These are phyloP conservation scores for Globisporangium alternatum DNA, from an alignment of 352 stramenopile species.

Conservation along the genomic window DNA sequence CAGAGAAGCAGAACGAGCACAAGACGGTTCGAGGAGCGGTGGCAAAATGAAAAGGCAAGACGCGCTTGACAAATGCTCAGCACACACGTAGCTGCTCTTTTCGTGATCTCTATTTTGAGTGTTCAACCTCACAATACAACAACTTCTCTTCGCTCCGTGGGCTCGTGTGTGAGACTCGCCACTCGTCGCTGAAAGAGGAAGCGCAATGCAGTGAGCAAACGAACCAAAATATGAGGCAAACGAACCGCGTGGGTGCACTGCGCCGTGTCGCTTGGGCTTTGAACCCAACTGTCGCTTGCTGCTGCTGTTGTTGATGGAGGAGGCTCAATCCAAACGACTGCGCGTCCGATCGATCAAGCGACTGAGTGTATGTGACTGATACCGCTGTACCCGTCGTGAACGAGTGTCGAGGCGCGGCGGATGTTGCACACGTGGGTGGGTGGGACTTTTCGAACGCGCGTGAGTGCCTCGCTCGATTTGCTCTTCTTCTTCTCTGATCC, in stretches of 20 bases:
- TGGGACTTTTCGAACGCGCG: not conserved
- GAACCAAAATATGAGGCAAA: not conserved
- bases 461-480: not conserved
- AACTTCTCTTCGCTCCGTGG: constrained; percentile 9
- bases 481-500: constrained; percentile 6
- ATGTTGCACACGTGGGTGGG: not conserved
- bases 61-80: constrained; percentile 18
- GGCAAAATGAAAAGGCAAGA: constrained; percentile 18
- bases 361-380: not conserved
- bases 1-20: constrained; percentile 12
- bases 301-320: not conserved
- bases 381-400: not conserved
- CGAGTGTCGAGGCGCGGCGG: not conserved
- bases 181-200: constrained; percentile 9
- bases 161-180: constrained; percentile 1
- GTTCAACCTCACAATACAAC: constrained; percentile 21
- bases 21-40: constrained; percentile 11
- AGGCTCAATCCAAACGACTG: constrained; percentile 9
- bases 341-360: not conserved
- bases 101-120: constrained; percentile 23
- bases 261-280: constrained; percentile 10
- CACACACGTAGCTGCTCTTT: constrained; percentile 20
- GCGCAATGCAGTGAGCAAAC: constrained; percentile 6
- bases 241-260: not conserved
- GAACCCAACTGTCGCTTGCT: constrained; percentile 16